These are phyloP conservation scores for Selaginella moellendorffii DNA, from an alignment of 75 land plant species.

Conservation along the genomic window DNA sequence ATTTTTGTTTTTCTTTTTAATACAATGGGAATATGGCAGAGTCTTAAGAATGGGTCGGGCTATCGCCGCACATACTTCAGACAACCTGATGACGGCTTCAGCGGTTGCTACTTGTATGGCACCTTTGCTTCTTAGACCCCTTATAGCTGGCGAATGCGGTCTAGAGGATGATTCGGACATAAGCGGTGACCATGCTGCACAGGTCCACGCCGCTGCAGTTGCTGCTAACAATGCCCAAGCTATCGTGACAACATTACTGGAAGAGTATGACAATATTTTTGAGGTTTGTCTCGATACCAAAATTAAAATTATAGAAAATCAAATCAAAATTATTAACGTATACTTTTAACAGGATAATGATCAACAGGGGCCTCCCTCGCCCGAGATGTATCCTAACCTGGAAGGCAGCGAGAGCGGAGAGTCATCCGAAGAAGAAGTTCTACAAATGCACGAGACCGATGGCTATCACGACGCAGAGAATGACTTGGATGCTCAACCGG, in stretches of 20 bases:
- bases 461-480: constrained; percentile 79
- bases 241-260: constrained; percentile 65
- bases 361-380: constrained; percentile 49
- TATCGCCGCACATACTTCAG: constrained; percentile 55
- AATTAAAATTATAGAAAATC: too few relatives aligned
- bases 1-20: too few relatives aligned
- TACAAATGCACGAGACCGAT: constrained; percentile 41
- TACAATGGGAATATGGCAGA: too few relatives aligned
- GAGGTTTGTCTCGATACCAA: too few relatives aligned
- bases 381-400: constrained; percentile 48
- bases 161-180: constrained; percentile 77
- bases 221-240: constrained; percentile 99
- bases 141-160: constrained; percentile 96
- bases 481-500: constrained; percentile 37
- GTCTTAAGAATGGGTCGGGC: constrained; percentile 86
- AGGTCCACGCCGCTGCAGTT: constrained; percentile 90
- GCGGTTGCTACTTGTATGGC: constrained; percentile 99
- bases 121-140: constrained; percentile 83
- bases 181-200: constrained; percentile 79
- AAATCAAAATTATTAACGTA: too few relatives aligned
- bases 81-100: constrained; percentile 87
- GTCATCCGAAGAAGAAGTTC: constrained; percentile 54
- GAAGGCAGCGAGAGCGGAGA: constrained; percentile 86
- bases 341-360: constrained; percentile 56
- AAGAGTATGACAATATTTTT: constrained; percentile 79